Evolutionary conservation across 495 filamentous ascomycete genomes (phyloP), one percentile per base, ranked within the genome.

Genomic region (Massariosphaeria phaeospora): DNA sequence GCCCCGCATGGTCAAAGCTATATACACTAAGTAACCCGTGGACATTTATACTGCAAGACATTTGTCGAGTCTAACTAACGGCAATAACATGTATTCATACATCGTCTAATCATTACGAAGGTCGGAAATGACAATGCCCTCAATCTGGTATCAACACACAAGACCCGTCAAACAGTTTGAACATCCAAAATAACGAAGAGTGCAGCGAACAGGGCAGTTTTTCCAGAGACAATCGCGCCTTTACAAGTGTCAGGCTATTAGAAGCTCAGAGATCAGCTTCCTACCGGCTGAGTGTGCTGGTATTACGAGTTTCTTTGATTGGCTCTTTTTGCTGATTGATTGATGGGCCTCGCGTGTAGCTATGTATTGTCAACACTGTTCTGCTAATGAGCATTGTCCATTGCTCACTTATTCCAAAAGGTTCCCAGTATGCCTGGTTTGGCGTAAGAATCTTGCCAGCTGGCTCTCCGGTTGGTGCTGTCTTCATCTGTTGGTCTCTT

Each of bases 281-380:
- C 48, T 59, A 59, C 55, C 41, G 41, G 15, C 48, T 59, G 30
- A 59, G 33, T 15, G 55, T 59, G 9, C 39, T 52, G 8, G 55
- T 59, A 26, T 59, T 48, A 1, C 55, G 2, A 20, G 39, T 25
- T 48, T 42, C 41, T 59, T 59, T 13, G 55, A 2, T 23, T 45
- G 40, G 11, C n/a, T n/a, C n/a, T n/a, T n/a, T 18, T 6, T 18
- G 21, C n/a, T 33, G 45, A 11, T 36, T 45, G 27, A n/a, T 11
- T 15, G 23, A 11, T 43, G 50, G 39, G 15, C 57, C 57, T 4
- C 57, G 57, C 27, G 57, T 61, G 36, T 34, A 61, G 36, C 57
- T 61, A 26, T 2, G 17, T 29, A 3, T 3, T 27, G 1, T 20
- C 82, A 17, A 83, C 73, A 33, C 10, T 13, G 75, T 59, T 30